These are phyloP conservation scores for Pyrenula massariospora DNA, from an alignment of 495 filamentous ascomycete species.

Conservation along the genomic window DNA sequence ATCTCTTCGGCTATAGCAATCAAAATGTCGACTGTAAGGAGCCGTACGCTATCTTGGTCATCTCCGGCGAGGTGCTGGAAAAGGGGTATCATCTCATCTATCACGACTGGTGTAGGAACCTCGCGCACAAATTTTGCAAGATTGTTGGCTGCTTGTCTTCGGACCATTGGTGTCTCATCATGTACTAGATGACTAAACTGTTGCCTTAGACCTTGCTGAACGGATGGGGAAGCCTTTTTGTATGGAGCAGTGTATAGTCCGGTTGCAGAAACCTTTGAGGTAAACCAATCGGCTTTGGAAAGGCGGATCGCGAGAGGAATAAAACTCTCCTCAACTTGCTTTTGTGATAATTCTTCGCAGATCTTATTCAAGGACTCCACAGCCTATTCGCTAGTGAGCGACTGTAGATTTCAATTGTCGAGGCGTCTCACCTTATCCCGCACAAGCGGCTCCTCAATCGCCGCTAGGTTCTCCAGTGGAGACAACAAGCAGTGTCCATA, in stretches of 20 bases:
- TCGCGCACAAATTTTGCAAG: constrained; percentile 95
- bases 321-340: constrained; percentile 93
- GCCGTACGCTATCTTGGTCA: constrained; percentile 92
- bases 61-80: constrained; percentile 94
- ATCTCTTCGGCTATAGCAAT: constrained; percentile 95
- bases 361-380: constrained; percentile 99
- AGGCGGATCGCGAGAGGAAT: constrained; percentile 88
- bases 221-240: constrained; percentile 67
- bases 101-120: constrained; percentile 80
- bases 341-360: constrained; percentile 74
- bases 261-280: constrained; percentile 95
- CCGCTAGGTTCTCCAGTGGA: constrained; percentile 91
- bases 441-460: constrained; percentile 95
- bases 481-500: constrained; percentile 93
- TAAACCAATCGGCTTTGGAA: constrained; percentile 99
- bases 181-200: constrained; percentile 88
- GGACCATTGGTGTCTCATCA: constrained; percentile 98
- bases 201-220: constrained; percentile 79
- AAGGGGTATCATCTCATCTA: constrained; percentile 97
- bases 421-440: constrained; percentile 70
- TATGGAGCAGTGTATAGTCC: constrained; percentile 90
- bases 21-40: constrained; percentile 92
- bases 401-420: neutral
- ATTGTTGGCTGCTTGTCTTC: constrained; percentile 91
- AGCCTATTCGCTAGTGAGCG: constrained; percentile 44